A percentile compares a stretch with the other conserved stretches of the same genome.
Conservation (phyloP, 345 rosid species). For the Sonneratia caseolaris region DNA sequence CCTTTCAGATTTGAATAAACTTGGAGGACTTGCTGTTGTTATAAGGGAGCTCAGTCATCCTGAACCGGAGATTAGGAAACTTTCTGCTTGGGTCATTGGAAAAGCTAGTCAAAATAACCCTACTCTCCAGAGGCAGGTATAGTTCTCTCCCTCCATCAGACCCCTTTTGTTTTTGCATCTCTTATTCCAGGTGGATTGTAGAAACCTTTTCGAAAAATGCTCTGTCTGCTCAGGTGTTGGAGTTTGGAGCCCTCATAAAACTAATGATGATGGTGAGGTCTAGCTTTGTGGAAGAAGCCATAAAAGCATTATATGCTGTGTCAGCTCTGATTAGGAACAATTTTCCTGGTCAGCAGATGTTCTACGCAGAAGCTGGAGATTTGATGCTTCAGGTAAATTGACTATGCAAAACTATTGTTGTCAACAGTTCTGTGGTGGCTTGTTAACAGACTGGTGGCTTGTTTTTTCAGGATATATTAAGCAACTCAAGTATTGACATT, state of each 20-base stretch:
- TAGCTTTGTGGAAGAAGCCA: conserved; percentile 60
- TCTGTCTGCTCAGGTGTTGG: conserved; percentile 46
- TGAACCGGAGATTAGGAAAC: conserved; percentile 54
- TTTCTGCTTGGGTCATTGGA: conserved; percentile 94
- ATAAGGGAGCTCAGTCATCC: conserved; percentile 53
- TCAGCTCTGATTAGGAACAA: conserved; percentile 69
- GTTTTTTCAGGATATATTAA: conserved; percentile 49
- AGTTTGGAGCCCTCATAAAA: conserved; percentile 51
- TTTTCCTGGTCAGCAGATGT: conserved; percentile 62
- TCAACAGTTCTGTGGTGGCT: conserved; percentile 1
- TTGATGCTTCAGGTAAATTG: conserved; percentile 63
- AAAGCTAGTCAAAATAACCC: conserved; percentile 89
- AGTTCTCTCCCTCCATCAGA: neutral
- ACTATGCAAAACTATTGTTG: neutral
- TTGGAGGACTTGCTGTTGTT: conserved; percentile 59
- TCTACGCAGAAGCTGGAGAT: conserved; percentile 72
- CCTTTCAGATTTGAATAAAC: conserved; percentile 62
- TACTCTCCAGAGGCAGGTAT: conserved; percentile 69
- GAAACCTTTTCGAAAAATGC: neutral
- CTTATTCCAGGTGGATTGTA: neutral
- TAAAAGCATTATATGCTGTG: conserved; percentile 82
- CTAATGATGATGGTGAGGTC: conserved; percentile 69
- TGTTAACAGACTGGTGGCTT: neutral
- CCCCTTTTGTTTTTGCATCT: neutral
- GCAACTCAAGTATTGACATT: conserved; percentile 44